Evolutionary conservation across 306 rosid species (phyloP).

Genomic region (Hippophae gyantsensis): DNA sequence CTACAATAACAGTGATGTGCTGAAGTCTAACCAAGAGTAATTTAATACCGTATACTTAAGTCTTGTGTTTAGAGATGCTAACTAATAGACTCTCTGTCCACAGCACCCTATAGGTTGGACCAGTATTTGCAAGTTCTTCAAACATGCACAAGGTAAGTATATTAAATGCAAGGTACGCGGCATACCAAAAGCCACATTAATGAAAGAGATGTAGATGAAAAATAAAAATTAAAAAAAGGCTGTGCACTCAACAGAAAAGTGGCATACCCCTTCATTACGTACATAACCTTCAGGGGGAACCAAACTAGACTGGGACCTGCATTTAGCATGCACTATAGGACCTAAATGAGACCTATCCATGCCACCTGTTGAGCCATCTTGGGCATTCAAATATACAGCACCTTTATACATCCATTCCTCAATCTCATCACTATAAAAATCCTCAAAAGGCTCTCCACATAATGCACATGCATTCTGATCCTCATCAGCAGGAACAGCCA

Average conservation of each 20-base stretch:
- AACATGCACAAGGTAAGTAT: too few relatives aligned
- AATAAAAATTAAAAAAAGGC: not conserved
- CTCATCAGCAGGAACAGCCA: slow-evolving; percentile 93
- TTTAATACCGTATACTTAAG: too few relatives aligned
- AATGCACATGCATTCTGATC: slow-evolving; percentile 81
- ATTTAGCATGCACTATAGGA: slow-evolving; percentile 88
- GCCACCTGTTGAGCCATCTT: slow-evolving; percentile 41
- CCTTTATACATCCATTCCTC: slow-evolving; percentile 99
- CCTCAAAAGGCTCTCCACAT: slow-evolving; percentile 91
- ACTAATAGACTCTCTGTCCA: too few relatives aligned
- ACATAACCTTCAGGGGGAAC: slow-evolving; percentile 50
- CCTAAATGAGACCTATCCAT: slow-evolving; percentile 75
- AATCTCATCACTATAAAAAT: slow-evolving; percentile 84
- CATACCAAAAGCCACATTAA: not conserved
- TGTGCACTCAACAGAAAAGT: not conserved
- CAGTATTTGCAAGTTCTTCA: too few relatives aligned
- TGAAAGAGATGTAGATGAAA: not conserved
- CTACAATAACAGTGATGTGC: too few relatives aligned
- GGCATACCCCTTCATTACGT: slow-evolving; percentile 57
- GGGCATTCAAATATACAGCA: slow-evolving; percentile 81
- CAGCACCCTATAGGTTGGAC: too few relatives aligned
- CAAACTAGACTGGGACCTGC: slow-evolving; percentile 67
- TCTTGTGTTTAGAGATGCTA: too few relatives aligned
- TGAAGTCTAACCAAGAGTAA: too few relatives aligned
- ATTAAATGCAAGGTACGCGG: too few relatives aligned